Evolutionary conservation across 2,329 filamentous ascomycete species (phyloP).

Genomic region (Calonectria hawksworthii): DNA sequence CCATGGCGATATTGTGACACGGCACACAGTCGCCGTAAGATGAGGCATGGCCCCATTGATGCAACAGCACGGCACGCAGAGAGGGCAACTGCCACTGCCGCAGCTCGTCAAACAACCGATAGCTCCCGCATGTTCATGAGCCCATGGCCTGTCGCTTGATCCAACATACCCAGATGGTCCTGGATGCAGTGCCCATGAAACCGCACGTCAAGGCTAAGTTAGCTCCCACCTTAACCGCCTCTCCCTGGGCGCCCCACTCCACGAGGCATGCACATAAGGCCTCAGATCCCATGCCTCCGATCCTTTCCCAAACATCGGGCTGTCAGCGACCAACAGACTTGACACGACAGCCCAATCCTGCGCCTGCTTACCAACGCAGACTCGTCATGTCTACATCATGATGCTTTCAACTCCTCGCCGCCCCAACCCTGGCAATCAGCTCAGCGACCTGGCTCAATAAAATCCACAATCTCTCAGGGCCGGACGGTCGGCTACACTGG

Average conservation of each 20-base stretch:
- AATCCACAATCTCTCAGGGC: neutral
- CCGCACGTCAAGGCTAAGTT: neutral
- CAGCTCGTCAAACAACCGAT: neutral
- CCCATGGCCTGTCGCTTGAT: neutral
- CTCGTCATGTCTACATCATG: constrained; percentile 1
- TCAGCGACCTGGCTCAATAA: neutral
- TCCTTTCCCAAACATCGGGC: neutral
- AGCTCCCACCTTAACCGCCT: constrained; percentile 7
- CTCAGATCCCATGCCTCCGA: neutral
- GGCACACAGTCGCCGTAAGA: neutral
- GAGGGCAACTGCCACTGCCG: neutral
- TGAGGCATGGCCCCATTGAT: neutral
- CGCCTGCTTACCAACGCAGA: neutral
- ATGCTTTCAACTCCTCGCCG: neutral
- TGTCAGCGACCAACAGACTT: neutral
- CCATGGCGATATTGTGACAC: constrained; percentile 13
- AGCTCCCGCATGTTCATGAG: no score
- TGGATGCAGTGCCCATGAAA: neutral
- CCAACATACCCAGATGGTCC: neutral
- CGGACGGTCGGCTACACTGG: neutral
- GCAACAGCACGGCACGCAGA: neutral
- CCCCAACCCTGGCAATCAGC: neutral
- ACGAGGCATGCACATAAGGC: neutral
- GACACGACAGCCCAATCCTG: neutral
- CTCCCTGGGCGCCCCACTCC: neutral